Evolutionary conservation across 208 protist genomes (phyloP).

Genomic region (Crithidia bombi): DNA sequence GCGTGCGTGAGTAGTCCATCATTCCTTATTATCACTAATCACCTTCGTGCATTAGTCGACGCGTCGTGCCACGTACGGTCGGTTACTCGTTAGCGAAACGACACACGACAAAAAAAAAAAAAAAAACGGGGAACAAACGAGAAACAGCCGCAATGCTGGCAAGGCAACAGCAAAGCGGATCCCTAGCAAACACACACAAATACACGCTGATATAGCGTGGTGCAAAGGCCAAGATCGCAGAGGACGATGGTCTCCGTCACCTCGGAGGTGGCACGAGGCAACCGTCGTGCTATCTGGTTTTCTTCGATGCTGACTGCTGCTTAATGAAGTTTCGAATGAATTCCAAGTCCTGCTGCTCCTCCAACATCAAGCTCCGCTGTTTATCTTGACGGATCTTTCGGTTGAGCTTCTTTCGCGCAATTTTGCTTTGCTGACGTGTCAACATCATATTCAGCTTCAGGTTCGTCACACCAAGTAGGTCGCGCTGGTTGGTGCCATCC

Average conservation of each 20-base stretch:
- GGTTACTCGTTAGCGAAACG: background rate
- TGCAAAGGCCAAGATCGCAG: too few relatives aligned
- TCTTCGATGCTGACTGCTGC: slow-evolving; percentile 37
- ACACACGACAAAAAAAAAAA: slow-evolving; percentile 4
- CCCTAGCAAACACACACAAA: too few relatives aligned
- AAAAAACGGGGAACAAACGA: too few relatives aligned
- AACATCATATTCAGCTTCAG: slow-evolving; percentile 87
- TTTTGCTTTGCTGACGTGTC: slow-evolving; percentile 71
- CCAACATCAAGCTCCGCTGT: slow-evolving; percentile 29
- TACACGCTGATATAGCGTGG: too few relatives aligned
- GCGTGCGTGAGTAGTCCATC: too few relatives aligned
- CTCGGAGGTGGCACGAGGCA: too few relatives aligned
- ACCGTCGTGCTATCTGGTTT: slow-evolving; percentile 12
- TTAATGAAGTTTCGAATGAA: slow-evolving; percentile 78
- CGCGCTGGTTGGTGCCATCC: slow-evolving; percentile 82
- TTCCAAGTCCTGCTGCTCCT: slow-evolving; percentile 53
- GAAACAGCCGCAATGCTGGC: too few relatives aligned
- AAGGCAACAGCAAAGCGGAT: too few relatives aligned
- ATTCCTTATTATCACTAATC: too few relatives aligned
- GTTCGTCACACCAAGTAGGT: slow-evolving; percentile 64
- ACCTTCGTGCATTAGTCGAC: too few relatives aligned
- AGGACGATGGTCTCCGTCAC: too few relatives aligned
- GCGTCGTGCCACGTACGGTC: background rate
- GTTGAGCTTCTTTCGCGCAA: slow-evolving; percentile 60
- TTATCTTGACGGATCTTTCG: slow-evolving; percentile 40